Base-by-base conservation (phyloP, 495 filamentous ascomycete genomes). In the Jackrogersella multiformis region DNA sequence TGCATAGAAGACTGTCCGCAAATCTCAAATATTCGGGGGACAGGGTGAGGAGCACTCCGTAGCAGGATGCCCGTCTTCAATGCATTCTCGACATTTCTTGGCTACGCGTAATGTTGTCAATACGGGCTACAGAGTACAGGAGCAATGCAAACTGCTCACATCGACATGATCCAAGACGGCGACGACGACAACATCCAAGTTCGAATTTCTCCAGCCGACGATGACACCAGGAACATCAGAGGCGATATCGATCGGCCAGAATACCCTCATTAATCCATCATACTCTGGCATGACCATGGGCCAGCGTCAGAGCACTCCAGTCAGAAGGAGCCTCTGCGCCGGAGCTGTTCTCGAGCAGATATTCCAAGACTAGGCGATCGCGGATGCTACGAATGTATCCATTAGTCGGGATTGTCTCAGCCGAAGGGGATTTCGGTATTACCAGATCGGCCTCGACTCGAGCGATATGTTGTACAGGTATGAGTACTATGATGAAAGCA, bases 241-340 rank as follows among this genome's bases (percentile, higher is more conserved):
- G 73, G 88, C 86, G 35, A 91, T 87, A 81, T 98, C 93, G 62
- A 90, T 89, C 64, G 95, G 95, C 95, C 95, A 99, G 79, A 99
- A 98, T 81, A 99, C 87, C 77, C 95, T 90, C 87, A 98, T 90
- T 83, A 98, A 82, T 69, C 91, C 92, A 92, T 97, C 91, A 91
- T 96, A 82, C 85, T 93, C 89, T 87, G 90, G 92, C 94, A 89
- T 86, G 89, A 82, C 82, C 80, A 73, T 66, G 58, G 73, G 41
- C 18, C 52, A 62, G 45, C 66, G 65, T 67, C 65, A 71, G 60
- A 71, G 62, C 64, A 68, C 69, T 56, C 64, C 65, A 64, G 39
- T 83, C 87, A 99, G 82, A 98, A 98, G 61, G 95, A 98, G 64
- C 95, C 95, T 73, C 95, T 87, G 56, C 95, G 89, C 76, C 93